phyloP scores from a whole-genome alignment of 108 stramenopile genomes.

The Fistulifera pelliculosa region DNA sequence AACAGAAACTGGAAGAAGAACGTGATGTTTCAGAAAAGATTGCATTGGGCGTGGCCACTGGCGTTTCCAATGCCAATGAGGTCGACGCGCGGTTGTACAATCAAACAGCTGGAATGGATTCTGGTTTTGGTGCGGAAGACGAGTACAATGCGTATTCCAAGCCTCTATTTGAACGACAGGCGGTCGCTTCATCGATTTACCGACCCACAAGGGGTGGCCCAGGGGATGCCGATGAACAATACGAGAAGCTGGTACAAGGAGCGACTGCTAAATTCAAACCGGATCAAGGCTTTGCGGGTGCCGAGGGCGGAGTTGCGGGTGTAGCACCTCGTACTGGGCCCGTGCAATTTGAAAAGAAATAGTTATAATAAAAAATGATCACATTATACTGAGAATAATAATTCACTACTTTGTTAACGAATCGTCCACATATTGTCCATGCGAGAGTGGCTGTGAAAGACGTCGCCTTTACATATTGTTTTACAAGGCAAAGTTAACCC shows the following conservation, averaged over 20 bases:
- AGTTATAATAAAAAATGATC: conserved; percentile 8
- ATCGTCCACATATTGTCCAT: too few relatives aligned
- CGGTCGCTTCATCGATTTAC: conserved; percentile 83
- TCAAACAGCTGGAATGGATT: conserved; percentile 88
- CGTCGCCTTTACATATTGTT: too few relatives aligned
- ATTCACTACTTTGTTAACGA: too few relatives aligned
- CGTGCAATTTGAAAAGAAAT: conserved; percentile 83
- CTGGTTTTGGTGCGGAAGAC: conserved; percentile 96
- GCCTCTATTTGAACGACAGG: conserved; percentile 85
- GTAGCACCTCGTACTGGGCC: conserved; percentile 66
- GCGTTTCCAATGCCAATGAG: conserved; percentile 65
- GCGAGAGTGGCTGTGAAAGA: too few relatives aligned
- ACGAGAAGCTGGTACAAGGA: conserved; percentile 60
- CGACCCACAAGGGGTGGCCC: conserved; percentile 77
- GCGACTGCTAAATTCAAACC: conserved; percentile 79
- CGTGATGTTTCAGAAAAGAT: conserved; percentile 97
- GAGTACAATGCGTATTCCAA: conserved; percentile 94
- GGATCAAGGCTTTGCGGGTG: conserved; percentile 77
- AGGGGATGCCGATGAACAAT: conserved; percentile 74
- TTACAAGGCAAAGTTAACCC: too few relatives aligned
- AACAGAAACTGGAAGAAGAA: conserved; percentile 81
- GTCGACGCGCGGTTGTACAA: conserved; percentile 95
- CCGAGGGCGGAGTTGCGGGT: conserved; percentile 51
- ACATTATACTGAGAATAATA: background rate
- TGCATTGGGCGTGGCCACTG: conserved; percentile 94